A percentile compares a stretch with the other conserved stretches of the same genome.
Conservation (phyloP, 352 stramenopile species). For the Phytophthora hybrid region DNA sequence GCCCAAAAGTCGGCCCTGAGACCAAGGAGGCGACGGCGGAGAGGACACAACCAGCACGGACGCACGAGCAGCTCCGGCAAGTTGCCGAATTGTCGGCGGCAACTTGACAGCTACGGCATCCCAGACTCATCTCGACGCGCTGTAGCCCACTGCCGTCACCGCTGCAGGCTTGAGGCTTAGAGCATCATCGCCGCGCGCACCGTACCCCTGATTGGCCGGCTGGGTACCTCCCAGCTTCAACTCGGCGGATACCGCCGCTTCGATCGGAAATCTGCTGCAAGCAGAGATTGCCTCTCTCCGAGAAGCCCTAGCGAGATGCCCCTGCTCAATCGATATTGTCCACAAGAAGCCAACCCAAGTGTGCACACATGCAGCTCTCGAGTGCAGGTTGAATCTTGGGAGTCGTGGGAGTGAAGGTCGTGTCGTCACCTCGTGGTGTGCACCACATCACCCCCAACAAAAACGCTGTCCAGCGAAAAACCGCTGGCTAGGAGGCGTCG, state of each 20-base stretch:
- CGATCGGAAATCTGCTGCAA: too few species aligned
- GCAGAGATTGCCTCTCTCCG: too few species aligned
- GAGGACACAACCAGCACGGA: too few species aligned
- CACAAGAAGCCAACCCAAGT: background rate
- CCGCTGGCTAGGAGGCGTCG: background rate
- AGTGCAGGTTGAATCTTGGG: background rate
- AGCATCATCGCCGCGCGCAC: constrained; percentile 4
- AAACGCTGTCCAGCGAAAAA: background rate
- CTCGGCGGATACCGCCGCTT: background rate
- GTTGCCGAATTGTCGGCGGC: too few species aligned
- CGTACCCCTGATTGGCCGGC: constrained; percentile 20
- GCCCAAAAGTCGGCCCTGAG: too few species aligned
- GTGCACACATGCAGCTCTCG: background rate
- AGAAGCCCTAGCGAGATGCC: too few species aligned
- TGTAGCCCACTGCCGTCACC: too few species aligned
- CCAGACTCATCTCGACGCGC: background rate
- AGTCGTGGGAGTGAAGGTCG: background rate
- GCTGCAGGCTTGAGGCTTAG: background rate
- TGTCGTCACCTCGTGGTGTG: constrained; percentile 4
- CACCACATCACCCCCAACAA: constrained; percentile 9
- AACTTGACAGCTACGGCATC: background rate
- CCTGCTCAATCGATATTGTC: too few species aligned
- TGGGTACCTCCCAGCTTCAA: constrained; percentile 7
- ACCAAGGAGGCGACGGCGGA: too few species aligned
- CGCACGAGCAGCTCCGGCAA: too few species aligned